Conservation (phyloP, 163 green algal species). For the Trebouxiophyceae sp. region DNA sequence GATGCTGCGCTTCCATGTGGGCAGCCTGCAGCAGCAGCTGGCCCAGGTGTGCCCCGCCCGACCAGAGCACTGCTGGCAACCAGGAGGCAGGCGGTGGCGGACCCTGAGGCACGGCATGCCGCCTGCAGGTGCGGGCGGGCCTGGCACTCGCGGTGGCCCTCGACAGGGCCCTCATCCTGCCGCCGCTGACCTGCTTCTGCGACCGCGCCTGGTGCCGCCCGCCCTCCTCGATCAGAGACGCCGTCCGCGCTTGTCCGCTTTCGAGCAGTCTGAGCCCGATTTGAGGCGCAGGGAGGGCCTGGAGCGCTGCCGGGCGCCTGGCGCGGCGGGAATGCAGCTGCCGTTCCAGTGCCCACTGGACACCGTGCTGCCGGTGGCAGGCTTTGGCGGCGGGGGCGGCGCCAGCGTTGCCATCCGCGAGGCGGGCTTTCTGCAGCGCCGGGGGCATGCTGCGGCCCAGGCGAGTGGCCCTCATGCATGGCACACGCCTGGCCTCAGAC, state of each 20-base stretch:
- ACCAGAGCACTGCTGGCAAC: neutral
- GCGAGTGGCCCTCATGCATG: too few relatives aligned
- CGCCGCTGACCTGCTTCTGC: conserved; percentile 5
- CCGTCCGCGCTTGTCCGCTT: neutral
- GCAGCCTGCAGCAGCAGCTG: conserved; percentile 4
- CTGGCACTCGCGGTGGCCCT: conserved; percentile 13
- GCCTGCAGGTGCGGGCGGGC: conserved; percentile 12
- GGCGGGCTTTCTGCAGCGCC: too few relatives aligned
- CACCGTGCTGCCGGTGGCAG: neutral
- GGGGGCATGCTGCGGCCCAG: too few relatives aligned
- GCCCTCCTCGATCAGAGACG: too few relatives aligned
- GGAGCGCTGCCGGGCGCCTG: conserved; percentile 2
- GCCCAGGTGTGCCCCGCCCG: conserved; percentile 1
- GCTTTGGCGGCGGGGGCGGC: too few relatives aligned
- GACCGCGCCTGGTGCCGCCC: conserved; percentile 6
- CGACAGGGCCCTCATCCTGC: conserved; percentile 13
- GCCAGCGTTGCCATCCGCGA: too few relatives aligned
- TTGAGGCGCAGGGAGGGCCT: neutral
- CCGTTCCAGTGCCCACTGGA: conserved; percentile 7
- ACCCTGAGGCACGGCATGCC: too few relatives aligned
- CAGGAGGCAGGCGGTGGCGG: too few relatives aligned
- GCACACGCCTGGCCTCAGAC: too few relatives aligned
- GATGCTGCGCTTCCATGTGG: neutral
- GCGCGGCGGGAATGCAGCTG: neutral
- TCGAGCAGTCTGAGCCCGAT: neutral